Base-by-base conservation (phyloP, 495 filamentous ascomycete genomes). In the Daldinia vernicosa region DNA sequence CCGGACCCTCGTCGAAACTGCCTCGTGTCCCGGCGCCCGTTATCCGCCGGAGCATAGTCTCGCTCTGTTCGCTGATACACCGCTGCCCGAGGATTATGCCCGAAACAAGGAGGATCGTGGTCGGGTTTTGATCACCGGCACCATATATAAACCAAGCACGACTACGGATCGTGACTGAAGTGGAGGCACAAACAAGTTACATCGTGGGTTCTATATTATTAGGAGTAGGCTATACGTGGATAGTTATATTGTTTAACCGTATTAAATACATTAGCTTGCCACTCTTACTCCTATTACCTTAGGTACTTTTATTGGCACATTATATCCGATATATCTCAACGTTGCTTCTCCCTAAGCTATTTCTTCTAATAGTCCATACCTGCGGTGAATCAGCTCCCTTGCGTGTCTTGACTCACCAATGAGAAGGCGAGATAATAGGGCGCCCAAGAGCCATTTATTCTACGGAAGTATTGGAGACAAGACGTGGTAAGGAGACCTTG, bases 1-100 rank as follows among this genome's bases (percentile, higher is more conserved):
- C 47, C 57, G 79, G 14, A 22, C 19, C 17, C 43, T 62, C 4
- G 63, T 70, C 28, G 45, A 69, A 19, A 37, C 51, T 28, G 62
- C 63, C 1, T 55, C 59, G 17, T 64, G 67, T 27, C 63, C 45
- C 3, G 69, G 69, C 11, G 43, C 45, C 9, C 64, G 64, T 0
- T 72, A 53, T n/a, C 35, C 64, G 6, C 43, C 59, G 1, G 43
- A 61, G 11, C 58, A 67, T 8, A 45, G 28, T 4, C n/a, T 67
- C 3, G 63, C 52, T 1, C 30, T 72, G 26, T 72, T 67, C 4
- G 69, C 64, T 12, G 64, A 72, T n/a, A 72, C 63, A 3, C 69
- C 69, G n/a, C 0, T 35, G 3, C 59, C 52, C 5, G 63, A 59
- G 28, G 69, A 71, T 14, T 32, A 63, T n/a, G 40, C 53, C 11